Base-by-base conservation (phyloP, 202 grass and related monocot genomes). In the Musa balbisiana region DNA sequence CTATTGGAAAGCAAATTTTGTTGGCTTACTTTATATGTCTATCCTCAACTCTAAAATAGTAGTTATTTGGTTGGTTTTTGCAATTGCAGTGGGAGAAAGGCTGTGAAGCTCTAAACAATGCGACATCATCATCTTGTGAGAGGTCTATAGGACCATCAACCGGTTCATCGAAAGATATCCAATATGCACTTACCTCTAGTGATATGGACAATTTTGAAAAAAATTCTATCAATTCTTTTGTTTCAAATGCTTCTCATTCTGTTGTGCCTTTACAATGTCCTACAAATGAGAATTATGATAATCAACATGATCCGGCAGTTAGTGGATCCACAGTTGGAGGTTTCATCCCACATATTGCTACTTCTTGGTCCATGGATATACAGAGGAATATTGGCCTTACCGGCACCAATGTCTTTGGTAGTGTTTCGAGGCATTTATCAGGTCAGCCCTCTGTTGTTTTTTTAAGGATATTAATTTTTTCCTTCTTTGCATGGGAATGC, bases 231-330 rank as follows among this genome's bases (percentile, higher is more conserved):
- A 75, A 78, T 68, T 88, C 83, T 86, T 88, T 84, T 86, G 85
- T 67, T 88, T 85, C 85, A 84, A 76, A 71, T 82, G 72, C 78
- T 88, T 93, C 82, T 75, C 80, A 78, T 88, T 79, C 84, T 99
- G 95, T 99, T 99, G 84, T 88, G 82, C 95, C 91, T 95, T 99
- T 94, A 92, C 94, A 94, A 98, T 92, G 76, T 84, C 84, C 85
- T 93, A 98, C 91, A 80, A 86, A 86, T 90, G 83, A 85, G 82
- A 84, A 67, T 49, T 83, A 80, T 77, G 33, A 43, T 43, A 43
- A 72, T 75, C 79, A 78, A 82, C 80, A 80, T 80, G 80, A 80
- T 91, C 81, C 88, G 84, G 82, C 53, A 29, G 76, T 64, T 72
- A 76, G 68, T 78, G 82, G 82, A 85, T 72, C 81, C 80, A 86